Conservation (phyloP, 768 basidiomycete species). For the Phanerochaete sordida region DNA sequence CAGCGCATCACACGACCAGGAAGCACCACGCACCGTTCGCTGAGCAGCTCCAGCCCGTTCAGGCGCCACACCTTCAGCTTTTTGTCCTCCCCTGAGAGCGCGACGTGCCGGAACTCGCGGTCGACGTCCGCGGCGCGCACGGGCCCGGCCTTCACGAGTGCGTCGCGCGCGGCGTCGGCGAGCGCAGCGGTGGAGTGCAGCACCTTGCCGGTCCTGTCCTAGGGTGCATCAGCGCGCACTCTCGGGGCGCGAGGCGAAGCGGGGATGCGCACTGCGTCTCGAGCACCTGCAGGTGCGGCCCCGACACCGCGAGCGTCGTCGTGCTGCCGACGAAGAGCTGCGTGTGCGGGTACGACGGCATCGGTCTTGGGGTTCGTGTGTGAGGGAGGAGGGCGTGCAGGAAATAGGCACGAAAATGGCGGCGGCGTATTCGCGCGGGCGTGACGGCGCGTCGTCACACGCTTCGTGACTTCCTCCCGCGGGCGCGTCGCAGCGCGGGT, state of each 20-base stretch:
- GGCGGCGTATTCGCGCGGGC: background rate
- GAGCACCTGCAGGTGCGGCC: constrained; percentile 61
- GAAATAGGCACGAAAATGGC: background rate
- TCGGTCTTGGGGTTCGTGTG: background rate
- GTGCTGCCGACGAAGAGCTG: constrained; percentile 37
- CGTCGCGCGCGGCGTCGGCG: constrained; percentile 27
- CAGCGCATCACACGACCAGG: background rate
- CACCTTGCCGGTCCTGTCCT: constrained; percentile 49
- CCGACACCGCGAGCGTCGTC: constrained; percentile 45
- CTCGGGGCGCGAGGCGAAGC: background rate
- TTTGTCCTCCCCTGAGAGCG: constrained; percentile 80
- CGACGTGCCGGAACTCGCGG: constrained; percentile 41
- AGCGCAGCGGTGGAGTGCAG: constrained; percentile 40
- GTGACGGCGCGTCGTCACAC: background rate
- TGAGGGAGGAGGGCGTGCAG: background rate
- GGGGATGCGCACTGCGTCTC: constrained; percentile 44
- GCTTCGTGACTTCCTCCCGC: too few species aligned
- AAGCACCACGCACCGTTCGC: constrained; percentile 48
- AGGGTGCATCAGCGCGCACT: constrained; percentile 11
- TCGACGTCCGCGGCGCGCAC: constrained; percentile 59
- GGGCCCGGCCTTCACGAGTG: constrained; percentile 46
- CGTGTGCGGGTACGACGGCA: constrained; percentile 42
- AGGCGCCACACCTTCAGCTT: constrained; percentile 71
- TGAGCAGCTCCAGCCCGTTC: constrained; percentile 51
- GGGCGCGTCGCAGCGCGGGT: too few species aligned